A percentile compares a stretch with the other conserved stretches of the same genome.
Evolutionary conservation across 2,329 filamentous ascomycete species (phyloP).

Genomic region (Ophiostoma perfectum): DNA sequence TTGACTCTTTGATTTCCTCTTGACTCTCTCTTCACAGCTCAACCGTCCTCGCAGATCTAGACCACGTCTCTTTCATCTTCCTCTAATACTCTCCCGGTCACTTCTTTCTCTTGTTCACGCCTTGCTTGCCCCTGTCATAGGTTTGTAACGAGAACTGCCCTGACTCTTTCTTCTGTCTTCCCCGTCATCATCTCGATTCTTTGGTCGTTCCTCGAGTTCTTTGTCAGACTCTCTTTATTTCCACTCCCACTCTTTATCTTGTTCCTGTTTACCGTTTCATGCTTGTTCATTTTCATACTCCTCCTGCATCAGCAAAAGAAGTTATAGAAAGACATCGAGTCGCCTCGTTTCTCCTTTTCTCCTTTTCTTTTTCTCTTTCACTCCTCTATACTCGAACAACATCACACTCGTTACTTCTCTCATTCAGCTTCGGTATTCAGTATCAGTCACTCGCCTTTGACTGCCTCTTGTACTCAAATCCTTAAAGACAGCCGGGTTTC

Average conservation of each 20-base stretch:
- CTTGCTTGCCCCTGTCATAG: neutral
- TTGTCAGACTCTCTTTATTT: neutral
- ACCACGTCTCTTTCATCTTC: neutral
- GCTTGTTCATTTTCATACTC: slow-evolving; percentile 11
- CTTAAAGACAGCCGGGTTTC: neutral
- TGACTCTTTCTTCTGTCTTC: neutral
- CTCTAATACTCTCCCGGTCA: neutral
- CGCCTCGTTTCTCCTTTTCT: too few species aligned
- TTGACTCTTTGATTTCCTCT: neutral
- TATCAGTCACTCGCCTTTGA: neutral
- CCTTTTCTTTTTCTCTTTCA: neutral
- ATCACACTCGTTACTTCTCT: neutral
- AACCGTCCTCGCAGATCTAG: neutral
- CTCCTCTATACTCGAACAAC: neutral
- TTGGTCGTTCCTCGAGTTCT: neutral
- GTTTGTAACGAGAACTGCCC: neutral
- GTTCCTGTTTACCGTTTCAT: neutral
- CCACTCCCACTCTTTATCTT: slow-evolving; percentile 6
- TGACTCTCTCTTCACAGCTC: neutral
- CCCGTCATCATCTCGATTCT: neutral
- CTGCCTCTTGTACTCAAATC: neutral
- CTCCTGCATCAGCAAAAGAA: neutral
- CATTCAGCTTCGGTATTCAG: neutral
- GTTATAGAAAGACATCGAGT: too few species aligned
- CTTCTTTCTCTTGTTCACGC: neutral